These are phyloP conservation scores for Fusarium udum DNA, from an alignment of 2,329 filamentous ascomycete species.

Conservation along the genomic window DNA sequence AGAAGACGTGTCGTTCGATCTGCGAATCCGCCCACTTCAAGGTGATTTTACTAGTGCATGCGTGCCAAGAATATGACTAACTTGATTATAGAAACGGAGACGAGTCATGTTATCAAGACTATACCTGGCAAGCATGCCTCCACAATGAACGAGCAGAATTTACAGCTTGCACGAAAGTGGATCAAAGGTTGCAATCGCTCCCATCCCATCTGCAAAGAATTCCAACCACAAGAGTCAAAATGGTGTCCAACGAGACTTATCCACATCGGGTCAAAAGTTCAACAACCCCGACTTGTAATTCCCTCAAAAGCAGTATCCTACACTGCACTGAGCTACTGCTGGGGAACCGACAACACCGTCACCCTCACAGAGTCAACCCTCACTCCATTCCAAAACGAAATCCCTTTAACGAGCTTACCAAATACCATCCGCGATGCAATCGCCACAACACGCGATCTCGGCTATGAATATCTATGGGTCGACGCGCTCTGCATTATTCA, in stretches of 20 bases:
- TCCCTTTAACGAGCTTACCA: background rate
- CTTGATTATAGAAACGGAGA: background rate
- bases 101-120: background rate
- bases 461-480: background rate
- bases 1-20: background rate
- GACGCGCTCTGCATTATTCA: conserved; percentile 4
- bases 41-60: background rate
- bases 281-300: background rate
- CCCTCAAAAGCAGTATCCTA: fast-evolving
- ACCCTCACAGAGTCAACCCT: background rate
- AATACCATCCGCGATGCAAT: background rate
- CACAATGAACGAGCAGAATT: background rate
- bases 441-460: background rate
- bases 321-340: background rate
- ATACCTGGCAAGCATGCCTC: background rate
- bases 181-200: background rate
- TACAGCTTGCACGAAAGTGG: background rate
- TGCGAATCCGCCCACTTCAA: background rate
- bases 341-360: background rate
- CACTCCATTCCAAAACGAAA: background rate
- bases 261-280: background rate
- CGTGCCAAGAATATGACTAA: fast-evolving
- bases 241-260: conserved; percentile 6
- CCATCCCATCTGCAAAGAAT: background rate
- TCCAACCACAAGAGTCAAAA: background rate